Percentiles rank a stretch among this genome's conserved stretches.
phyloP scores from a whole-genome alignment of 78 protist genomes.

The Speleostelium caveatum region DNA sequence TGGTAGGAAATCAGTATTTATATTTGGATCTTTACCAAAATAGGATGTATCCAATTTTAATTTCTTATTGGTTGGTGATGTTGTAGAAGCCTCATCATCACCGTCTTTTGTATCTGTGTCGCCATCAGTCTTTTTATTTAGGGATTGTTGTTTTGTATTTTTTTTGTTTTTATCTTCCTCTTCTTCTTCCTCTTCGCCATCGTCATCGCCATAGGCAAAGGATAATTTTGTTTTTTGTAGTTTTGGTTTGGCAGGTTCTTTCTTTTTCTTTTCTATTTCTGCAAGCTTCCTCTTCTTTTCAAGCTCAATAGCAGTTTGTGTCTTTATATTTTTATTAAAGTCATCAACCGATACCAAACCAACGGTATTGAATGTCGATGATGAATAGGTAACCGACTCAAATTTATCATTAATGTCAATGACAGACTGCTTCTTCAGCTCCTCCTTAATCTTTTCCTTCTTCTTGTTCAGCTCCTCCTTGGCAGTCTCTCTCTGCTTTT shows the following conservation, averaged over 20 bases:
- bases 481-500: constrained; percentile 63
- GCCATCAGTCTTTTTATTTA: background rate
- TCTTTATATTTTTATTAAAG: constrained; percentile 41
- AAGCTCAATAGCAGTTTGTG: background rate
- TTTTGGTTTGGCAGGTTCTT: background rate
- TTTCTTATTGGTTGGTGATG: background rate
- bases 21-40: constrained; percentile 78
- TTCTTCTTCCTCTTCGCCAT: constrained; percentile 53
- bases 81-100: background rate
- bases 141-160: background rate
- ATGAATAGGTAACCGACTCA: constrained; percentile 13
- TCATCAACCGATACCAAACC: constrained; percentile 74
- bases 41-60: background rate
- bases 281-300: constrained; percentile 30
- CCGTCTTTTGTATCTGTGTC: background rate
- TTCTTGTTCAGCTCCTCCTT: constrained; percentile 28
- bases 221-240: constrained; percentile 43
- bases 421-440: background rate
- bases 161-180: constrained; percentile 10
- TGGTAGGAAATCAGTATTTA: constrained; percentile 91
- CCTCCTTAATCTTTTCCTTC: constrained; percentile 59
- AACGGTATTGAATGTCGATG: constrained; percentile 15
- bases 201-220: constrained; percentile 37
- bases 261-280: background rate
- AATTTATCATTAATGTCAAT: constrained; percentile 55